Base-by-base conservation (phyloP, 768 basidiomycete genomes). In the Cyclocybe cylindracea region DNA sequence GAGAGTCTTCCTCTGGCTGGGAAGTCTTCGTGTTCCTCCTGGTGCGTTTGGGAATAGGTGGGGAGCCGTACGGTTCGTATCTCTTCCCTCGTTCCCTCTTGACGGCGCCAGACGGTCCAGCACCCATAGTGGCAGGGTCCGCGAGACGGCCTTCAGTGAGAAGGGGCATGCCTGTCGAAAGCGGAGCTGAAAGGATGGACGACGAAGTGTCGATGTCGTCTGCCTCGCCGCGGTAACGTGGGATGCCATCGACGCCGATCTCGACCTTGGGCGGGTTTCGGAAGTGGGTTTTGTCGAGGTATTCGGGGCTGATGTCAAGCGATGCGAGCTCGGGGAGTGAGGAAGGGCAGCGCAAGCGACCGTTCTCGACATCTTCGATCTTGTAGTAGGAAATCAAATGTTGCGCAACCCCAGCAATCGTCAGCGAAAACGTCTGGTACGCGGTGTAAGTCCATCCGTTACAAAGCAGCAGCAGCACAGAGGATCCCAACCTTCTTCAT, bases 311-410 rank as follows among this genome's bases (percentile, higher is more conserved):
- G 65, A 98, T 95, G 55, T 91, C 89, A 29, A 98, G 78, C 0
- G 88, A 82, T 0, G 87, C 86, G 16, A 98, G 79, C 66, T 98
- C 94, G 0, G 92, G 89, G 0, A 95, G 76, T 2, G 91, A 87
- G 0, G 92, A 95, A 0, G 96, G 95, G 0, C 89, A 80, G 34
- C 93, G 86, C 10, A 98, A 82, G 31, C 92, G 87, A 10, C 94
- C 95, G 42, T 84, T 83, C 50, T 91, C 83, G 29, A 97, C 93
- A 66, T 98, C 96, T 55, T 91, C 87, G 47, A 95, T 80, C 60
- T 86, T 87, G 76, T 97, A 98, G 74, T 98, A 98, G 4, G 93
- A 94, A 45, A 98, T 91, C 49, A 97, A 80, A 67, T 97, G 95
- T 63, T 97, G 94, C 1, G 91, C 80, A 34, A 89, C 88, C 19